A percentile compares a stretch with the other conserved stretches of the same genome.
Conservation (phyloP, 805 yeast genomes). For the Wickerhamomyces strasburgensis region DNA sequence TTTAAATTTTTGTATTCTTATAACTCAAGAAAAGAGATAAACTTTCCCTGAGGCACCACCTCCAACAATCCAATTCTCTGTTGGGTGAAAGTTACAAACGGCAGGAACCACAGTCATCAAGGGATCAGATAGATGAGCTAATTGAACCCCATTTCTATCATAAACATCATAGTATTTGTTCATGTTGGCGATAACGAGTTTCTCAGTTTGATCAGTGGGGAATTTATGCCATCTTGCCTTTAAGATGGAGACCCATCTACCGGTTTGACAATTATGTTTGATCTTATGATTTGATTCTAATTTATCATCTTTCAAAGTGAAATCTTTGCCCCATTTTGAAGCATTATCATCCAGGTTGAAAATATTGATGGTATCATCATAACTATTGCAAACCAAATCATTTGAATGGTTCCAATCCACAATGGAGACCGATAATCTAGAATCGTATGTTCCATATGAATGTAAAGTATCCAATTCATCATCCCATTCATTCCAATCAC, state of each 20-base stretch:
- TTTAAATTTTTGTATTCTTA: background rate
- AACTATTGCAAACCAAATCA: constrained; percentile 85
- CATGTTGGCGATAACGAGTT: constrained; percentile 93
- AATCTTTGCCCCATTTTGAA: constrained; percentile 16
- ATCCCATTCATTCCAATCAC: constrained; percentile 54
- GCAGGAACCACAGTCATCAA: constrained; percentile 90
- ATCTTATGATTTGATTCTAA: constrained; percentile 59
- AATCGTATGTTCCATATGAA: constrained; percentile 53
- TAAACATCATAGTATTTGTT: constrained; percentile 81
- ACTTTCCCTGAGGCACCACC: constrained; percentile 93
- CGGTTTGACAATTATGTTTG: constrained; percentile 92
- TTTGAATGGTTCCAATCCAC: constrained; percentile 67
- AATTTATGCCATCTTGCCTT: constrained; percentile 81
- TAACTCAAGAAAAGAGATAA: constrained; percentile 44
- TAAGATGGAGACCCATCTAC: constrained; percentile 92
- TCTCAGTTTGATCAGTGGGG: constrained; percentile 68
- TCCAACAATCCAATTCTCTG: constrained; percentile 86
- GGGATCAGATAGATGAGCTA: constrained; percentile 66
- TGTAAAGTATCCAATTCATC: constrained; percentile 33
- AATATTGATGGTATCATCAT: constrained; percentile 76
- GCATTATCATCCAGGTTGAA: constrained; percentile 46
- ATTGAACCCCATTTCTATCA: constrained; percentile 65
- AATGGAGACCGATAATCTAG: constrained; percentile 76
- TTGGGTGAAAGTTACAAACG: constrained; percentile 76
- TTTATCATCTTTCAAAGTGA: constrained; percentile 24